phyloP scores from a whole-genome alignment of 2,329 filamentous ascomycete species.

The Xenoacremonium recifei region DNA sequence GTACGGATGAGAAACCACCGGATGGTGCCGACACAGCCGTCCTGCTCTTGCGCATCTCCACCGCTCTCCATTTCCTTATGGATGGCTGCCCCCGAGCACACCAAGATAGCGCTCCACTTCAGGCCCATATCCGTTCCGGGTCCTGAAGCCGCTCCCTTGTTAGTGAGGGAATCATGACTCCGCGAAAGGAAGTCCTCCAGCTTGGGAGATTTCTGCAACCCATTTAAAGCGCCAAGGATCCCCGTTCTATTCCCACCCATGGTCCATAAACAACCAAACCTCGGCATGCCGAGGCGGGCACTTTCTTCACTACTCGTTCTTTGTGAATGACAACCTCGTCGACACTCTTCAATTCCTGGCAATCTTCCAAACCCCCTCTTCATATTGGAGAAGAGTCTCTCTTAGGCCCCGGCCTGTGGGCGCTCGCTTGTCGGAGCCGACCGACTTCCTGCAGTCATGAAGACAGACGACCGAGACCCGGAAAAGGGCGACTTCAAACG shows the following conservation, averaged over 20 bases:
- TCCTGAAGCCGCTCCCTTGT: neutral
- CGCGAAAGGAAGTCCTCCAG: neutral
- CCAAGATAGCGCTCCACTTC: neutral
- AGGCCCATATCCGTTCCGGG: neutral
- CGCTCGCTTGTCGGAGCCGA: constrained; percentile 21
- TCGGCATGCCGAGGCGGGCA: neutral
- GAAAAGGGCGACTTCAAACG: neutral
- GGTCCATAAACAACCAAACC: no score
- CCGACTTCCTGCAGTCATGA: constrained; percentile 4
- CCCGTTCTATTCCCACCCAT: neutral
- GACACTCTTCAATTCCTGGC: no score
- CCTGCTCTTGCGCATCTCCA: no score
- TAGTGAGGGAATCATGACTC: neutral
- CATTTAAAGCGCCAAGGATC: neutral
- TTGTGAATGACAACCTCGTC: no score
- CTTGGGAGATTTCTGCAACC: neutral
- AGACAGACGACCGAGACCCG: neutral
- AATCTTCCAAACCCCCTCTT: no score
- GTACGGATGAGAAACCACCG: no score
- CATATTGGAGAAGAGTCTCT: no score
- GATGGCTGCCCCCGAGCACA: no score
- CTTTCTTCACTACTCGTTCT: no score
- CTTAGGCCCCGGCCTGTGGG: constrained; percentile 6
- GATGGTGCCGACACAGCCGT: no score
- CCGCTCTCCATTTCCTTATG: no score